Base-by-base conservation (phyloP, 2,329 filamentous ascomycete genomes). In the Colletotrichum lindemuthianum region DNA sequence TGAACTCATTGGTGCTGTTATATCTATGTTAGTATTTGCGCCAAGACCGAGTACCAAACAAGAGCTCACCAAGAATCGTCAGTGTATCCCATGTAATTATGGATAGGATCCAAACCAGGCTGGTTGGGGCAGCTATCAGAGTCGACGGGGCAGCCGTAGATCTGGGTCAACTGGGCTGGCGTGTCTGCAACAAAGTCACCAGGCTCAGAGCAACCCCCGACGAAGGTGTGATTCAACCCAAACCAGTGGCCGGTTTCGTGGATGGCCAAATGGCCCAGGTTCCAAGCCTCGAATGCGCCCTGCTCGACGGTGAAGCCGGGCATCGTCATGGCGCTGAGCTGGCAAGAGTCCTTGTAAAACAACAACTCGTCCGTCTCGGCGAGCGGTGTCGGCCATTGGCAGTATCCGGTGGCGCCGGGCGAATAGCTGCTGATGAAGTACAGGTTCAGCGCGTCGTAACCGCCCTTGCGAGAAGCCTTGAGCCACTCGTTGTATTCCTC, bases 201-300 rank as follows among this genome's bases (percentile, higher is more conserved):
- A 4, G 57, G 49, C 11, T 65, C 68, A 0, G 54, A 68, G 53
- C 73, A 74, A 49, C 76, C 77, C 41, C 72, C 75, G 39, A 78
- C 66, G 68, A 82, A 82, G 43, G 78, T 79, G 69, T 82, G 80
- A 56, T 73, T 73, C 16, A 82, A 74, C 51, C 79, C 78, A 55
- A 82, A 72, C 79, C 79, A 82, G 70, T 82, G 80, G 4, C 80
- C 80, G 40, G 77, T 72, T 70, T 82, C 79, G 69, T 81, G 79
- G 10, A 66, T 63, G 2, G 68, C 66, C 7, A 68, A 67, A 16
- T 70, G 68, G 4, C 71, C 71, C 8, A 64, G 59, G 69, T 74
- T 68, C 63, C 61, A 65, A 4, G 12, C n/a, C 13, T 60, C 61
- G 24, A 65, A 63, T 3, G 32, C 59, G 33, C 59, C 59, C 8